A percentile compares a stretch with the other conserved stretches of the same genome.
phyloP scores from a whole-genome alignment of 139 green algal species.

The Chlorella sp. region DNA sequence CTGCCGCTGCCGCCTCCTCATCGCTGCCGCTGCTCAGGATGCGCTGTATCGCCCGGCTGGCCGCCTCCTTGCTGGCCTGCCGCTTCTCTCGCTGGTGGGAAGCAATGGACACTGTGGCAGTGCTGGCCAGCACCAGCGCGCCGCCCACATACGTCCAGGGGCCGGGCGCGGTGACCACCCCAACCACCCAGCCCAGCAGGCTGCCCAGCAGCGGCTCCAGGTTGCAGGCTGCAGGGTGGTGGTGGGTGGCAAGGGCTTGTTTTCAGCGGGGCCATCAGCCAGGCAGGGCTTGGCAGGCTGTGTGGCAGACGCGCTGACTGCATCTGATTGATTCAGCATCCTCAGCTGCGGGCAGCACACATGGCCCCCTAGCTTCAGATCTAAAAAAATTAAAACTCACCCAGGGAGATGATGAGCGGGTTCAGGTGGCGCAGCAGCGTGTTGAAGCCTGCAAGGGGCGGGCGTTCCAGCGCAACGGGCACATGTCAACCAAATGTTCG shows the following conservation, averaged over 20 bases:
- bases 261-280: no score
- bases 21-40: background rate
- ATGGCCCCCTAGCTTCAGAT: no score
- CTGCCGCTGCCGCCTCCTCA: background rate
- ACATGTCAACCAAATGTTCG: no score
- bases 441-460: constrained; percentile 36
- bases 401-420: constrained; percentile 72
- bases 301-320: no score
- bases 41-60: background rate
- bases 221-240: constrained; percentile 51
- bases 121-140: constrained; percentile 61
- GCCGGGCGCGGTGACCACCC: constrained; percentile 57
- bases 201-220: constrained; percentile 84
- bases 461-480: no score
- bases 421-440: constrained; percentile 64
- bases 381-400: no score
- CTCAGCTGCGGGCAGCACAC: no score
- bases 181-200: constrained; percentile 73
- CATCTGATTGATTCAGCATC: no score
- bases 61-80: background rate
- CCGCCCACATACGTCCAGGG: constrained; percentile 67
- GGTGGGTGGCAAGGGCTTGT: no score
- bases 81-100: constrained; percentile 17
- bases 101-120: constrained; percentile 52
- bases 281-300: no score